phyloP scores from a whole-genome alignment of 805 yeast genomes.

The Wickerhamomyces tratensis region DNA sequence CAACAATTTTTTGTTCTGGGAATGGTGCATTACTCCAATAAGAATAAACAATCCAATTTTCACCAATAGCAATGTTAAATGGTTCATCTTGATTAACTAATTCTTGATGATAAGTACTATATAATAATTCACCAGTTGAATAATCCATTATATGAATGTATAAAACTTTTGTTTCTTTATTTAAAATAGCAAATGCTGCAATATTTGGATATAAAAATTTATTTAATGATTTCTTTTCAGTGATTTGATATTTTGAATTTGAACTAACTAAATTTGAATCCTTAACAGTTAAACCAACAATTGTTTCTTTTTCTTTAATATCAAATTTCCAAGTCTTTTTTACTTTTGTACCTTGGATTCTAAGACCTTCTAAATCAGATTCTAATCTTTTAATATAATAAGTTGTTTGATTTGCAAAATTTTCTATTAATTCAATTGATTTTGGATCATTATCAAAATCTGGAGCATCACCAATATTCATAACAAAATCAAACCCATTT shows the following conservation, averaged over 20 bases:
- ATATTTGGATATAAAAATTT: conserved; percentile 73
- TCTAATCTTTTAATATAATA: conserved; percentile 17
- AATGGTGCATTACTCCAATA: conserved; percentile 41
- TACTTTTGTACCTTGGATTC: conserved; percentile 9
- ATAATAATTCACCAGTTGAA: conserved; percentile 56
- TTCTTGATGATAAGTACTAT: conserved; percentile 31
- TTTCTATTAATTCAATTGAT: conserved; percentile 10
- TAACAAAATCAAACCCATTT: conserved; percentile 10
- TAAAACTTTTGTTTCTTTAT: conserved; percentile 22
- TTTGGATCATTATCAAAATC: no score
- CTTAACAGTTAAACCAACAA: conserved; percentile 31
- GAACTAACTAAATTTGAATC: conserved; percentile 33
- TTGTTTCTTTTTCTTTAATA: conserved; percentile 21
- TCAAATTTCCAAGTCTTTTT: conserved; percentile 29
- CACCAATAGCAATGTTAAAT: conserved; percentile 56
- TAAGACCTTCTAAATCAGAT: conserved; percentile 16
- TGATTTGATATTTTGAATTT: conserved; percentile 58
- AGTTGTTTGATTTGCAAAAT: conserved; percentile 11
- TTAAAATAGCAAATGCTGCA: conserved; percentile 38
- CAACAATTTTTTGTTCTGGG: conserved; percentile 49
- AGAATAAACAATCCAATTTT: conserved; percentile 73
- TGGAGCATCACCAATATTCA: neutral
- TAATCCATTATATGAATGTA: conserved; percentile 52
- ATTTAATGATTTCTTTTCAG: conserved; percentile 67
- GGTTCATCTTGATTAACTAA: conserved; percentile 30